A percentile compares a stretch with the other conserved stretches of the same genome.
These are phyloP conservation scores for Pythium angustatum DNA, from an alignment of 352 stramenopile genomes.

Conservation along the genomic window DNA sequence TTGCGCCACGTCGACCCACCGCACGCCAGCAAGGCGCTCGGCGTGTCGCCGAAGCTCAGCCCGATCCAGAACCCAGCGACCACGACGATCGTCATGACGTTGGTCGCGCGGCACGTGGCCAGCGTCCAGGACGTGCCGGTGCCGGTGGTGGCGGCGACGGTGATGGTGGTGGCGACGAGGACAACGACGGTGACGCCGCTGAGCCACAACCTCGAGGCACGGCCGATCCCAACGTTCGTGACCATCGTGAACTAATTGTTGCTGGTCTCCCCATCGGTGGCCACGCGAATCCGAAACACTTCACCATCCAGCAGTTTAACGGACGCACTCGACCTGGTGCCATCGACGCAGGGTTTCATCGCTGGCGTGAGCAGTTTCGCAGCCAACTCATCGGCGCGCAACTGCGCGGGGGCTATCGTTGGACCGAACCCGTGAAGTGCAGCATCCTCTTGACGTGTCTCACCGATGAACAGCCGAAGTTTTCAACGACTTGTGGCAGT, in stretches of 20 bases:
- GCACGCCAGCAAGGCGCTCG: too few relatives aligned
- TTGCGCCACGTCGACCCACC: too few relatives aligned
- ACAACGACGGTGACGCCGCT: background rate
- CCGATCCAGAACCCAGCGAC: too few relatives aligned
- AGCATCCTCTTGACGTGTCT: background rate
- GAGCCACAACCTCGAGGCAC: background rate
- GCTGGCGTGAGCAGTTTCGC: background rate
- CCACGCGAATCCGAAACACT: background rate
- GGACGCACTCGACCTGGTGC: background rate
- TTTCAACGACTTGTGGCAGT: background rate
- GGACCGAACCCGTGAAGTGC: background rate
- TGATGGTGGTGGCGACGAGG: background rate
- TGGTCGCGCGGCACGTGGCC: too few relatives aligned
- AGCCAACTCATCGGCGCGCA: background rate
- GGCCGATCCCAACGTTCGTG: background rate
- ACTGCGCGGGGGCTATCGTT: background rate
- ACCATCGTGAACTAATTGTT: background rate
- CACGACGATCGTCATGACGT: too few relatives aligned
- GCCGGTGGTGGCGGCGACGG: background rate
- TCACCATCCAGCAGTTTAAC: background rate
- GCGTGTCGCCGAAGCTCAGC: too few relatives aligned
- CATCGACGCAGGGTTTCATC: background rate
- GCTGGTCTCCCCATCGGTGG: background rate
- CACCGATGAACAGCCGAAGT: background rate
- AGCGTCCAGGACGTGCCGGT: too few relatives aligned